Percentiles rank a stretch among this genome's conserved stretches.
These are phyloP conservation scores for Kwoniella botswanensis DNA, from an alignment of 768 basidiomycete genomes.

Conservation along the genomic window DNA sequence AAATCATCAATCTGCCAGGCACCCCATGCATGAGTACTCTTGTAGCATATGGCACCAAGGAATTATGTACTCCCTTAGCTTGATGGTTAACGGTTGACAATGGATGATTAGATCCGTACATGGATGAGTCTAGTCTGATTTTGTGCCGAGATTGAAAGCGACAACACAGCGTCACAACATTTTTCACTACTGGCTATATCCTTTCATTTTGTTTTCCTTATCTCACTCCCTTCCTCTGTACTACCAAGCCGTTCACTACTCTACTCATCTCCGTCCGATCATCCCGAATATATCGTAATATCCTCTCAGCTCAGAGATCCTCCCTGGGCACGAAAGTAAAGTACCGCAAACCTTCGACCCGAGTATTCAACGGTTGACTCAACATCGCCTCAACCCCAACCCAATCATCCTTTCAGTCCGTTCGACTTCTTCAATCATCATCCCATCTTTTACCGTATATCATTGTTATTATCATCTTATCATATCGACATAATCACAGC, in stretches of 20 bases:
- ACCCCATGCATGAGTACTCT: background rate
- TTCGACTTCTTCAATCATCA: background rate
- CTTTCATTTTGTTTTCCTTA: background rate
- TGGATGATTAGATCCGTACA: background rate
- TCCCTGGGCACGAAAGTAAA: no score
- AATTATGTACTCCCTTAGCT: background rate
- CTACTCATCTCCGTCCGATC: background rate
- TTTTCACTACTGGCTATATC: background rate
- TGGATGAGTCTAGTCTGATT: background rate
- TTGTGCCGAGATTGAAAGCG: background rate
- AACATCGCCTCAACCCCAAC: background rate
- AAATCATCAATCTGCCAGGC: background rate
- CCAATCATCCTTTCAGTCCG: background rate
- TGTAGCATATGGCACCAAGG: background rate
- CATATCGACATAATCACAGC: background rate
- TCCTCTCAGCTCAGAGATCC: background rate
- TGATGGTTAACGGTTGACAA: background rate
- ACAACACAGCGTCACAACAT: background rate
- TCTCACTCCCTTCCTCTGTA: background rate
- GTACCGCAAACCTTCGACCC: no score
- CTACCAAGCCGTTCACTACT: background rate
- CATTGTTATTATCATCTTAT: no score
- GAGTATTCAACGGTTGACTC: no score
- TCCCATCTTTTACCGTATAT: background rate
- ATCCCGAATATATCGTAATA: background rate